Conservation (phyloP, 2,329 filamentous ascomycete species). For the Diaporthe humulicola region DNA sequence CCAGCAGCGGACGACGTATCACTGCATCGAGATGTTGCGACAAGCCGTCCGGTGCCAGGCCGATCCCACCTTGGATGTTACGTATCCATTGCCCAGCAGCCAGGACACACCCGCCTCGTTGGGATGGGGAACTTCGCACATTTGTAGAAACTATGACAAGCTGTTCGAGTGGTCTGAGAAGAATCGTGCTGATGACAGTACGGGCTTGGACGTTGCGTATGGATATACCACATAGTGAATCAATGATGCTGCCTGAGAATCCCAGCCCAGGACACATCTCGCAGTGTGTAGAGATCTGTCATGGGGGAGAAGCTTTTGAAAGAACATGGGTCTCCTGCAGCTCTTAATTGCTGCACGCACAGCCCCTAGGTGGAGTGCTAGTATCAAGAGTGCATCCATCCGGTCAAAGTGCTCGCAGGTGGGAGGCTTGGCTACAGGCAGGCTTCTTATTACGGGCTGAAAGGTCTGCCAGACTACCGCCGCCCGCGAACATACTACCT, state of each 20-base stretch:
- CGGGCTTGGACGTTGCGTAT: neutral
- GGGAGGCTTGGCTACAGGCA: neutral
- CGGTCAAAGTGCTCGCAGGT: neutral
- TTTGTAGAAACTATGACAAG: slow-evolving; percentile 17
- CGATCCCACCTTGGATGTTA: slow-evolving; percentile 16
- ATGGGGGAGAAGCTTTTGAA: neutral
- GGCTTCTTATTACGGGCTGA: too few relatives aligned
- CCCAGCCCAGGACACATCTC: neutral
- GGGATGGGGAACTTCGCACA: slow-evolving; percentile 7
- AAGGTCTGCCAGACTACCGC: too few relatives aligned
- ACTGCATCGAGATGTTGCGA: slow-evolving; percentile 25
- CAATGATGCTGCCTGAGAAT: too few relatives aligned
- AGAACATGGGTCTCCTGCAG: neutral
- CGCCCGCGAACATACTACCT: neutral
- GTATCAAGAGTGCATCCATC: too few relatives aligned
- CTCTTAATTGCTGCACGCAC: neutral
- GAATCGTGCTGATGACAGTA: slow-evolving; percentile 11
- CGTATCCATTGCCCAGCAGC: slow-evolving; percentile 4
- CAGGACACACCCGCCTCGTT: neutral
- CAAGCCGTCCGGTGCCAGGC: slow-evolving; percentile 22
- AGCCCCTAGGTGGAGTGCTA: neutral
- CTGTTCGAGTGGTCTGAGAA: slow-evolving; percentile 18
- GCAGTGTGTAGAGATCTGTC: neutral
- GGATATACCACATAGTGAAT: neutral
- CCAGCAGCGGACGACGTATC: slow-evolving; percentile 12